Evolutionary conservation across 148 eudicot species (phyloP), one percentile per base, ranked within the genome.

Genomic region (Vaccinium darrowii): DNA sequence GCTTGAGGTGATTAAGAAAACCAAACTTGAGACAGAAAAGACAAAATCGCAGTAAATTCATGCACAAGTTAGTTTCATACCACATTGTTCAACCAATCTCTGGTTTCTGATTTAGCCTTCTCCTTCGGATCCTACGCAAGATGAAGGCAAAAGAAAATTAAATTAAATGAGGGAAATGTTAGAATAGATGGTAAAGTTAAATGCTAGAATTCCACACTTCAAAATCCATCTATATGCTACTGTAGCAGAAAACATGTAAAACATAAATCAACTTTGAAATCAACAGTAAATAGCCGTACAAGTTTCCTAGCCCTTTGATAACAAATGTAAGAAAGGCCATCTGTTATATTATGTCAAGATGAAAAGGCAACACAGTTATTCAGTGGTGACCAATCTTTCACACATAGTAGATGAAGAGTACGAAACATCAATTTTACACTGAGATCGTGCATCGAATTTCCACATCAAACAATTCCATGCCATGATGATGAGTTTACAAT

Each of bases 51-150:
- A 33, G 6, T 43, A 23, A 77, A 30, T 51, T 21, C 11, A 30
- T 80, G 51, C 72, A 62, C 82, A 14, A 84, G n/a, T 52, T 58
- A 36, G 86, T 81, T 43, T 19, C 94, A 81, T 94, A 95, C 99
- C 99, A 93, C 92, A 88, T 92, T 94, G 92, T 97, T 97, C 83
- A 97, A 79, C 99, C 99, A 97, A 84, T 97, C 99, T 90, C 99
- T 91, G 79, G 99, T 97, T 89, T 97, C 99, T 76, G 99, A 92
- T 81, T 97, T 97, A 62, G 99, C 99, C 88, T 95, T 97, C 89
- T 97, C 99, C 92, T 89, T 97, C 9, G 99, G 99, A 80, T 97
- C 99, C 98, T 97, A 89, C 84, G 62, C 63, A 63, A 78, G 83
- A 58, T 15, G 71, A 84, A 74, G 63, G 79, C 83, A 23, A 47